A percentile compares a stretch with the other conserved stretches of the same genome.
phyloP scores from a whole-genome alignment of 2,329 filamentous ascomycete species.

The Exophiala oligosperma region DNA sequence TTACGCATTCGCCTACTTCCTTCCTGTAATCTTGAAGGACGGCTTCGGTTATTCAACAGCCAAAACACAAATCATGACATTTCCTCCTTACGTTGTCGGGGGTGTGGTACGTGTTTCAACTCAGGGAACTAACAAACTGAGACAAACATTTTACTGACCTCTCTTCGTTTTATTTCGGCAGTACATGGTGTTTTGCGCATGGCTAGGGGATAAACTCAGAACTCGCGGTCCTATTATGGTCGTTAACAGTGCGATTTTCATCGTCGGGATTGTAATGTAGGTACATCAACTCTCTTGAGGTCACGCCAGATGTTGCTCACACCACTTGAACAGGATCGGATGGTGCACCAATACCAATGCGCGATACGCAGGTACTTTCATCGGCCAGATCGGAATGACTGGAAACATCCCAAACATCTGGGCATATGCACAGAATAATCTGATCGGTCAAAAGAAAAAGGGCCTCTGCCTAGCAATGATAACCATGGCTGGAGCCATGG shows the following conservation, averaged over 20 bases:
- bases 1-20: conserved; percentile 40
- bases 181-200: conserved; percentile 32
- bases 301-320: too few relatives aligned
- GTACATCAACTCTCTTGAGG: not conserved
- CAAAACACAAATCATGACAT: conserved; percentile 34
- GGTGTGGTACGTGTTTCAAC: conserved; percentile 27
- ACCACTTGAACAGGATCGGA: not conserved
- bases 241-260: conserved; percentile 13
- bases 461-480: not conserved
- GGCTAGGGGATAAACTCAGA: conserved; percentile 22
- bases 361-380: conserved; percentile 24
- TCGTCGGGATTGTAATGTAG: conserved; percentile 23
- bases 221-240: conserved; percentile 23
- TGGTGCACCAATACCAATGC: conserved; percentile 2
- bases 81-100: conserved; percentile 38
- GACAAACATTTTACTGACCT: too few relatives aligned
- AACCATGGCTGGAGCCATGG: not conserved
- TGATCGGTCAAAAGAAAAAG: conserved; percentile 42
- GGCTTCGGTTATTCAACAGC: conserved; percentile 40
- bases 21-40: conserved; percentile 38
- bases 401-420: conserved; percentile 69
- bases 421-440: conserved; percentile 82
- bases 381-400: conserved; percentile 31
- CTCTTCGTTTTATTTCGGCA: too few relatives aligned
- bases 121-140: too few relatives aligned